Conservation (phyloP, 164 flowering plant genomes). For the Houttuynia cordata region DNA sequence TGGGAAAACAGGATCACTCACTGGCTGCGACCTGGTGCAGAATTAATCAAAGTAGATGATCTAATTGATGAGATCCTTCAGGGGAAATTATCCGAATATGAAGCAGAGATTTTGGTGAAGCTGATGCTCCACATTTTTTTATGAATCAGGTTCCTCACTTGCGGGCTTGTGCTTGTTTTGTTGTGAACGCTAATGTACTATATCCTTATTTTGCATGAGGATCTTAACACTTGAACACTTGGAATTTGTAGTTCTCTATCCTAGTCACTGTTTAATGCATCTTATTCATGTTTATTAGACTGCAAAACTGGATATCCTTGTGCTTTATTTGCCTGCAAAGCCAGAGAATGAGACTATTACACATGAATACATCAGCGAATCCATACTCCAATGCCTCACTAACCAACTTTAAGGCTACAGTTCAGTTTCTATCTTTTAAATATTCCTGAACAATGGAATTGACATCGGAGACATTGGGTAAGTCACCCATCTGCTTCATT, state of each 20-base stretch:
- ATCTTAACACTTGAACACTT: too few relatives aligned
- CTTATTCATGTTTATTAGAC: neutral
- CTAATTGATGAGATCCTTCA: slow-evolving; percentile 57
- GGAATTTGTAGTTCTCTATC: neutral
- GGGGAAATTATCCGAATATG: slow-evolving; percentile 50
- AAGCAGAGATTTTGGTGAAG: slow-evolving; percentile 49
- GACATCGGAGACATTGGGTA: too few relatives aligned
- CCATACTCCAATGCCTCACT: too few relatives aligned
- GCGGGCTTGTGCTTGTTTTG: neutral
- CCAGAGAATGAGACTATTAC: too few relatives aligned
- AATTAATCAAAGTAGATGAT: slow-evolving; percentile 38
- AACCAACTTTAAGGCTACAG: too few relatives aligned
- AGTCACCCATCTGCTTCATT: too few relatives aligned
- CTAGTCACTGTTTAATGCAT: neutral
- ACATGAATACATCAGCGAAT: too few relatives aligned
- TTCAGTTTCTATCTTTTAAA: too few relatives aligned
- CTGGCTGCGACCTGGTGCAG: slow-evolving; percentile 34
- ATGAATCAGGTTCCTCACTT: slow-evolving; percentile 1
- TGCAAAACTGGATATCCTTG: too few relatives aligned
- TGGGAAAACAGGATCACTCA: slow-evolving; percentile 46
- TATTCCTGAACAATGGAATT: too few relatives aligned
- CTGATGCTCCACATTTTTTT: neutral
- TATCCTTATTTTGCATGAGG: neutral
- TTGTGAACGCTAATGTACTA: neutral
- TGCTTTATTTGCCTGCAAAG: too few relatives aligned